Conservation (phyloP, 2,329 filamentous ascomycete species). For the Calonectria honghensis region DNA sequence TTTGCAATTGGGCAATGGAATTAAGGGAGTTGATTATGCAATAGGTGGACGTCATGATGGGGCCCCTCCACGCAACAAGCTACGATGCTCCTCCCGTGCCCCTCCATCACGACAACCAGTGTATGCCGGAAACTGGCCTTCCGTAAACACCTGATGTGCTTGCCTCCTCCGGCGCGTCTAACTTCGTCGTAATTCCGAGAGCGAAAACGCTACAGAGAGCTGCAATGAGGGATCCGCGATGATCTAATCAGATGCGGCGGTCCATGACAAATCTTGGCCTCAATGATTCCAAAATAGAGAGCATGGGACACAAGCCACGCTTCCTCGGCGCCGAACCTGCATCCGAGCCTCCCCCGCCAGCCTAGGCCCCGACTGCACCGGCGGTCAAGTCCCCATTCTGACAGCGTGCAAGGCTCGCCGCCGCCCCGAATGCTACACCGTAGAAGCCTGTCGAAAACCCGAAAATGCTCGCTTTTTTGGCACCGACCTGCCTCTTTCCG, state of each 20-base stretch:
- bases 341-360: constrained; percentile 45
- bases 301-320: constrained; percentile 23
- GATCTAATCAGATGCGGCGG: constrained; percentile 52
- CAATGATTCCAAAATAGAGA: constrained; percentile 31
- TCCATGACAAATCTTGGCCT: constrained; percentile 49
- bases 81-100: background rate
- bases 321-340: constrained; percentile 49
- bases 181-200: constrained; percentile 13
- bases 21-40: constrained; percentile 7
- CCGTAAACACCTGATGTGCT: constrained; percentile 35
- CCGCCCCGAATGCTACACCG: constrained; percentile 26
- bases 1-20: background rate
- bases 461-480: constrained; percentile 21
- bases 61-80: constrained; percentile 24
- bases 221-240: constrained; percentile 14
- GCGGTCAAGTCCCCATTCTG: constrained; percentile 17
- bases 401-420: constrained; percentile 12
- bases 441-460: constrained; percentile 10
- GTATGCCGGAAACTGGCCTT: constrained; percentile 24
- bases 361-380: constrained; percentile 31
- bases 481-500: constrained; percentile 4
- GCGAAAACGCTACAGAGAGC: background rate
- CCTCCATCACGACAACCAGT: constrained; percentile 18
- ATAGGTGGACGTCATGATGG: constrained; percentile 16
- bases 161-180: constrained; percentile 17